phyloP scores from a whole-genome alignment of 257 asterid species.

The Hygrophila difformis region DNA sequence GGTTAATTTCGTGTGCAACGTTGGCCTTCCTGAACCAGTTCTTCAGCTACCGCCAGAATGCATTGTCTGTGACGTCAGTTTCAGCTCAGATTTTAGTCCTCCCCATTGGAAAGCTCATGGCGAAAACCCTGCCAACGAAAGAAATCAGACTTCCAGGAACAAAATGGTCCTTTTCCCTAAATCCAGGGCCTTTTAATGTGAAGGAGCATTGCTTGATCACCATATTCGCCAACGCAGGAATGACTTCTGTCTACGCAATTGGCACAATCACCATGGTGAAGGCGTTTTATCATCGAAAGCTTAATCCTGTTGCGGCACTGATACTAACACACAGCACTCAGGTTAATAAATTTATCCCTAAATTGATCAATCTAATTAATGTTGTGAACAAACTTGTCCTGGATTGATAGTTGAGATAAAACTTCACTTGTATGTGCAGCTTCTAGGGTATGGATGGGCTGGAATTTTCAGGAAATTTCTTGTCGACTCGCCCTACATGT shows the following conservation, averaged over 20 bases:
- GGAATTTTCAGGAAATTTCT: conserved; percentile 55
- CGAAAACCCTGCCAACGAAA: conserved; percentile 37
- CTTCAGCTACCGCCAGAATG: conserved; percentile 49
- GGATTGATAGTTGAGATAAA: too few relatives aligned
- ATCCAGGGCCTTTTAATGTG: conserved; percentile 64
- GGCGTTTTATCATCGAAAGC: conserved; percentile 43
- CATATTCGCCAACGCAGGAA: conserved; percentile 53
- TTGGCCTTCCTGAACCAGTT: conserved; percentile 52
- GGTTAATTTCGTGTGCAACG: conserved; percentile 42
- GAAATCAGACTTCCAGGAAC: conserved; percentile 25
- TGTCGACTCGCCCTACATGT: conserved; percentile 72
- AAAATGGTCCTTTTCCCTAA: conserved; percentile 46
- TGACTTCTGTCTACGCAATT: conserved; percentile 35
- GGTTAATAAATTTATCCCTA: conserved; percentile 19
- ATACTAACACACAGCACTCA: conserved; percentile 44
- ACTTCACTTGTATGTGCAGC: too few relatives aligned
- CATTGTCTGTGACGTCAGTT: conserved; percentile 42
- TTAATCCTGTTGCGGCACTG: conserved; percentile 45
- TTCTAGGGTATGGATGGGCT: conserved; percentile 80
- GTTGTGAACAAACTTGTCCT: too few relatives aligned
- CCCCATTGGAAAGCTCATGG: conserved; percentile 57
- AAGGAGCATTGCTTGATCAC: conserved; percentile 65
- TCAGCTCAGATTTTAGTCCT: conserved; percentile 60
- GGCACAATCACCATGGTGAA: conserved; percentile 42
- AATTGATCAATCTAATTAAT: too few relatives aligned